Conservation (phyloP, 116 monocot species). For the Phalaenopsis hybrid region DNA sequence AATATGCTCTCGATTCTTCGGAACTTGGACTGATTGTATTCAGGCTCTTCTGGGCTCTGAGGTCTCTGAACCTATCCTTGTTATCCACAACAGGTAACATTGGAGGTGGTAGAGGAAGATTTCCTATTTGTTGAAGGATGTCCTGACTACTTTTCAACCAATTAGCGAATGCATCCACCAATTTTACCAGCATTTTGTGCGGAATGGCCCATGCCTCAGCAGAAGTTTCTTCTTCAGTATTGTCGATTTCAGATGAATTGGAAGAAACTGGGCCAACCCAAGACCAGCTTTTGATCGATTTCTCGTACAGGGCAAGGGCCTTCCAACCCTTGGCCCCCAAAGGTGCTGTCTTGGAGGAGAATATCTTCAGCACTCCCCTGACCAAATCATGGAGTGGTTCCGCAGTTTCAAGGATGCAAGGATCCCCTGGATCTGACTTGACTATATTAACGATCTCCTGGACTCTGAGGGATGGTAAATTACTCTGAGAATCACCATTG, state of each 20-base stretch:
- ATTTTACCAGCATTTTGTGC: constrained; percentile 87
- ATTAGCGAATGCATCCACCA: constrained; percentile 96
- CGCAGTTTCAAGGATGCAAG: constrained; percentile 80
- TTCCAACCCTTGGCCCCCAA: constrained; percentile 92
- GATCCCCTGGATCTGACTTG: constrained; percentile 80
- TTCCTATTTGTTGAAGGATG: constrained; percentile 88
- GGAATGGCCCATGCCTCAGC: constrained; percentile 90
- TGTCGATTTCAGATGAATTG: constrained; percentile 37
- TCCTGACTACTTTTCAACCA: constrained; percentile 93
- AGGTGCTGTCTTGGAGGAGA: constrained; percentile 87
- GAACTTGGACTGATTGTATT: constrained; percentile 73
- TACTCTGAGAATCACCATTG: constrained; percentile 17
- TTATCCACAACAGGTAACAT: constrained; percentile 42
- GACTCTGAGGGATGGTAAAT: constrained; percentile 56
- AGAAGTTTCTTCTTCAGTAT: constrained; percentile 75
- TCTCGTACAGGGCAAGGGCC: constrained; percentile 60
- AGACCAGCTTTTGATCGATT: constrained; percentile 66
- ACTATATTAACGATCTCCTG: constrained; percentile 68
- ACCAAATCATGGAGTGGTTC: constrained; percentile 89
- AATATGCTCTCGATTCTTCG: constrained; percentile 78
- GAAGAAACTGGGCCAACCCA: constrained; percentile 70
- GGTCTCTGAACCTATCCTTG: constrained; percentile 88
- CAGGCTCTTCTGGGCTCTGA: constrained; percentile 86
- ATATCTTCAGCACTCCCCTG: constrained; percentile 81
- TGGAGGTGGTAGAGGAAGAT: constrained; percentile 71